Percentiles rank a stretch among this genome's conserved stretches.
Evolutionary conservation across 345 rosid genomes (phyloP).

Genomic region (Eucalyptus tenuipes): DNA sequence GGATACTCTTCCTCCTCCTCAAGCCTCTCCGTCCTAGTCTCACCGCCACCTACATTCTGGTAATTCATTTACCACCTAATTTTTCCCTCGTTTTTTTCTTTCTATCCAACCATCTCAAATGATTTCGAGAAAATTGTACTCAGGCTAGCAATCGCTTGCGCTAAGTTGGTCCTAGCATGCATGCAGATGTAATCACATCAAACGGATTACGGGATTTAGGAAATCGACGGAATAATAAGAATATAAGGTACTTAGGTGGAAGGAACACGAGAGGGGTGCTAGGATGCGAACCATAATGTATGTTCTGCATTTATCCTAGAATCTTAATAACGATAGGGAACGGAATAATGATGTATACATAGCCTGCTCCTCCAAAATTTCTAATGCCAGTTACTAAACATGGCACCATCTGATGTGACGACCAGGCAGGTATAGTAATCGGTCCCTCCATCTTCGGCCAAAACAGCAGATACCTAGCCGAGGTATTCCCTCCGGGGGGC

Average conservation of each 20-base stretch:
- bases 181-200: background rate
- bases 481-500: background rate
- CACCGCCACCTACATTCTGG: background rate
- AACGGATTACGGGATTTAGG: background rate
- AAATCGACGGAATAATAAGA: background rate
- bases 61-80: background rate
- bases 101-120: background rate
- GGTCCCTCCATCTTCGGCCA: background rate
- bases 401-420: background rate
- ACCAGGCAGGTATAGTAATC: background rate
- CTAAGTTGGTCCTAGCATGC: background rate
- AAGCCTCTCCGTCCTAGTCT: background rate
- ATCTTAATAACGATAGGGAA: background rate
- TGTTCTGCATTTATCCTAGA: background rate
- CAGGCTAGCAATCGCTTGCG: background rate
- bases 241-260: background rate
- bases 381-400: background rate
- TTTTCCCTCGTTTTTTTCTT: background rate
- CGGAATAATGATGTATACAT: background rate
- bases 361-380: background rate
- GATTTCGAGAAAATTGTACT: background rate
- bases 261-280: background rate
- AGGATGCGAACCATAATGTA: background rate
- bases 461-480: background rate
- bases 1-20: background rate